Conservation (phyloP, 495 filamentous ascomycete species). For the Talaromyces nanjingensis region DNA sequence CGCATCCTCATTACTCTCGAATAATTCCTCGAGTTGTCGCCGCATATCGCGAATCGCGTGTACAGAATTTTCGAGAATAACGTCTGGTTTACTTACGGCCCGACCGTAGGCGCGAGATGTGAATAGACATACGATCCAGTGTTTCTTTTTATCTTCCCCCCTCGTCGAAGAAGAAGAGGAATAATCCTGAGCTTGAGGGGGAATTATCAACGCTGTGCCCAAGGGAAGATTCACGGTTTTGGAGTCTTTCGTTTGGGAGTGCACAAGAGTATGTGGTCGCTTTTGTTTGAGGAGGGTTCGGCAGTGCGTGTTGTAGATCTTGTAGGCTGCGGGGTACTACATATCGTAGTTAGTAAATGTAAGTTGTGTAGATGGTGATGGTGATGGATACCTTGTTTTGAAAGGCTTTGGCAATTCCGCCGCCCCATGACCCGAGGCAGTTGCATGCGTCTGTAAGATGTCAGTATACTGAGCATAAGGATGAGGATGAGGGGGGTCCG, state of each 20-base stretch:
- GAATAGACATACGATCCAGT: constrained; percentile 46
- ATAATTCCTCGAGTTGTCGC: constrained; percentile 18
- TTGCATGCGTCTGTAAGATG: constrained; percentile 38
- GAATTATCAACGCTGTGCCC: constrained; percentile 40
- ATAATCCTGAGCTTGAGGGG: constrained; percentile 26
- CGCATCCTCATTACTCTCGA: not conserved
- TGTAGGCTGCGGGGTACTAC: constrained; percentile 37
- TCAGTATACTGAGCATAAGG: constrained; percentile 5
- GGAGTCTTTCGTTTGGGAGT: not conserved
- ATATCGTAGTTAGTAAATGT: not conserved
- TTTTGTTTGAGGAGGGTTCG: not conserved
- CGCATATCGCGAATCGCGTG: constrained; percentile 34
- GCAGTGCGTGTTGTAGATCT: constrained; percentile 30
- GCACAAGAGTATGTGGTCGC: constrained; percentile 4
- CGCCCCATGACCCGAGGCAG: constrained; percentile 35
- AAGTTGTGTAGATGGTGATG: not conserved
- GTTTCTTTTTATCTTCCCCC: constrained; percentile 14
- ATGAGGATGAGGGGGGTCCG: not conserved
- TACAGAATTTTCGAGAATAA: constrained; percentile 31
- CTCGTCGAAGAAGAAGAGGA: not conserved
- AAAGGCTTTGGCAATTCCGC: constrained; percentile 34
- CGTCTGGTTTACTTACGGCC: constrained; percentile 16
- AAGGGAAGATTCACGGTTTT: constrained; percentile 15
- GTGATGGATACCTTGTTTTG: constrained; percentile 18
- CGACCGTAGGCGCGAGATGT: constrained; percentile 30